A percentile compares a stretch with the other conserved stretches of the same genome.
These are phyloP conservation scores for Tranzscheliella williamsii DNA, from an alignment of 1,284 basidiomycete species.

Conservation along the genomic window DNA sequence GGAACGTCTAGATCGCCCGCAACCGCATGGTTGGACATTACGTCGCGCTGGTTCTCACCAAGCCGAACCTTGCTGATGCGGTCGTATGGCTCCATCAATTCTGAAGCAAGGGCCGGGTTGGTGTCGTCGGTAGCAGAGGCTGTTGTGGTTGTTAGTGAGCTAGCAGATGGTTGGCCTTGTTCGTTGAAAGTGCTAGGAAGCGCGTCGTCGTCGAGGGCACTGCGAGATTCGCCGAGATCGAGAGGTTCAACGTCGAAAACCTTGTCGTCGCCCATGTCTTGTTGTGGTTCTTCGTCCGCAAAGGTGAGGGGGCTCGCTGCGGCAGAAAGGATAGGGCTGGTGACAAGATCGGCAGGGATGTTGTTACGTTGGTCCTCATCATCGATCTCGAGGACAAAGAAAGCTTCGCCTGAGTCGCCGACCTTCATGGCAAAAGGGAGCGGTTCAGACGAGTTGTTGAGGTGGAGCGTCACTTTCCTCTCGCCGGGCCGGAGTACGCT, in stretches of 20 bases:
- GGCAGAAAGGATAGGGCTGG: constrained; percentile 70
- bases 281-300: background rate
- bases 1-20: constrained; percentile 23
- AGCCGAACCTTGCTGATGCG: constrained; percentile 3
- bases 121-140: background rate
- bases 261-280: constrained; percentile 1
- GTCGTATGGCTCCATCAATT: too few relatives aligned
- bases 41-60: constrained; percentile 17
- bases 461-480: constrained; percentile 71
- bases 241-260: constrained; percentile 45
- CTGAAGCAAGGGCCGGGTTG: background rate
- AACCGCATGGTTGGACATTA: constrained; percentile 12
- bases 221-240: constrained; percentile 31
- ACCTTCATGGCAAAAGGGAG: constrained; percentile 98
- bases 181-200: too few relatives aligned
- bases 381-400: constrained; percentile 97
- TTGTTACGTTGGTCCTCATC: constrained; percentile 66
- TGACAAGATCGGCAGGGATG: constrained; percentile 89
- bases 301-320: constrained; percentile 43
- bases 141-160: too few relatives aligned
- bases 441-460: constrained; percentile 62
- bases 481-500: constrained; percentile 91
- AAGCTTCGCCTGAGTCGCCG: constrained; percentile 96
- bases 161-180: too few relatives aligned
- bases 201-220: background rate